Evolutionary conservation across 2,329 filamentous ascomycete species (phyloP), one percentile per base, ranked within the genome.

Genomic region (Alternaria sp.): DNA sequence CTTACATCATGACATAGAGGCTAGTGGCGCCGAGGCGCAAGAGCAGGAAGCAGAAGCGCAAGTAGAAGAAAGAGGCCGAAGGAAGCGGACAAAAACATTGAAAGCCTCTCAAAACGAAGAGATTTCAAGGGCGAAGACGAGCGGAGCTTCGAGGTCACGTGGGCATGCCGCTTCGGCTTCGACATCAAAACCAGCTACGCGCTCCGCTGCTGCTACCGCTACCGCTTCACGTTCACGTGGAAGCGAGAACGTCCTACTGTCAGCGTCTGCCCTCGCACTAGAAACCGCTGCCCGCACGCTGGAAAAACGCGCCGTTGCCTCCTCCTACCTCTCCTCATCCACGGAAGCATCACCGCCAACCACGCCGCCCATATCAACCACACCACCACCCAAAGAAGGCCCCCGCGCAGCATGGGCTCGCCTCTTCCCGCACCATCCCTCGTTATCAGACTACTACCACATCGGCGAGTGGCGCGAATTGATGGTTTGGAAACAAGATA

Each of bases 281-380:
- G 37, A 41, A 41, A 41, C n/a, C 37, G 37, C 37, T 1, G 15
- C 37, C 37, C 37, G 15, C 37, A 18, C 8, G 0, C 15, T 41
- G 0, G 15, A 2, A 0, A 0, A 1, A 2, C 33, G 33, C 15
- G 1, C 15, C 15, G 7, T 2, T 0, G 4, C 33, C 33, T n/a
- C 33, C 15, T 5, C 33, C 4, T 37, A 12, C 14, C 7, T 18
- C 37, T 41, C 37, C 33, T 9, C 33, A n/a, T 10, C 33, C 33
- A n/a, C 28, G 3, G 11, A 26, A 26, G 25, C 25, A 26, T 26
- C 25, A 26, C 26, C 26, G 1, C 26, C 25, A 26, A 26, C 25
- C 3, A 28, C 26, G 4, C 26, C 26, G 21, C 25, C 25, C 26
- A n/a, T n/a, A n/a, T n/a, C n/a, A 3, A 0, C 33, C 33, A 37